Percentiles rank a stretch among this genome's conserved stretches.
Conservation (phyloP, 768 basidiomycete genomes). For the Podaxis rugospora region DNA sequence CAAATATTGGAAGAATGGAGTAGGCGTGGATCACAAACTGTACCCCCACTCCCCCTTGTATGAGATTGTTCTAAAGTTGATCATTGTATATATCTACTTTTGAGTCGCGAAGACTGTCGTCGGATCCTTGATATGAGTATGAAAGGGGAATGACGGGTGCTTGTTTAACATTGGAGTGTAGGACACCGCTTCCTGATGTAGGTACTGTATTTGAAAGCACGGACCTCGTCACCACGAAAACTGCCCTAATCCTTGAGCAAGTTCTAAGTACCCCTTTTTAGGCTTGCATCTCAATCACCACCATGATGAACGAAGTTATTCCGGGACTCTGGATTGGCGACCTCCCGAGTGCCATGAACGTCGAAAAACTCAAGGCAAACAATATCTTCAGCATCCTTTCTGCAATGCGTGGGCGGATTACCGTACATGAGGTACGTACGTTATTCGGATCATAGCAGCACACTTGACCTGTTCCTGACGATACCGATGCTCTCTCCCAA, state of each 20-base stretch:
- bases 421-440: slow-evolving; percentile 54
- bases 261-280: not conserved
- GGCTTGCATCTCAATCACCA: slow-evolving; percentile 15
- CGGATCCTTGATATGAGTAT: not conserved
- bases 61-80: not conserved
- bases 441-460: not conserved
- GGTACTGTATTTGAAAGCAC: too few relatives aligned
- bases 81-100: not conserved
- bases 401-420: slow-evolving; percentile 66
- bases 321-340: slow-evolving; percentile 85
- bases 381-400: slow-evolving; percentile 75
- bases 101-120: not conserved
- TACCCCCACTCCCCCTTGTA: not conserved
- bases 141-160: not conserved
- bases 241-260: not conserved
- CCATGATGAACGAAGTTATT: slow-evolving; percentile 71
- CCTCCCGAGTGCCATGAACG: slow-evolving; percentile 64
- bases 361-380: slow-evolving; percentile 53
- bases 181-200: not conserved
- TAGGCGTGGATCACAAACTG: not conserved
- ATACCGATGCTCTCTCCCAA: not conserved
- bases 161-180: not conserved
- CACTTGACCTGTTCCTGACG: not conserved
- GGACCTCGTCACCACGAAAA: not conserved
- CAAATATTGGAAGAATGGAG: not conserved